Conservation (phyloP, 495 filamentous ascomycete species). For the Tuber aestivum region DNA sequence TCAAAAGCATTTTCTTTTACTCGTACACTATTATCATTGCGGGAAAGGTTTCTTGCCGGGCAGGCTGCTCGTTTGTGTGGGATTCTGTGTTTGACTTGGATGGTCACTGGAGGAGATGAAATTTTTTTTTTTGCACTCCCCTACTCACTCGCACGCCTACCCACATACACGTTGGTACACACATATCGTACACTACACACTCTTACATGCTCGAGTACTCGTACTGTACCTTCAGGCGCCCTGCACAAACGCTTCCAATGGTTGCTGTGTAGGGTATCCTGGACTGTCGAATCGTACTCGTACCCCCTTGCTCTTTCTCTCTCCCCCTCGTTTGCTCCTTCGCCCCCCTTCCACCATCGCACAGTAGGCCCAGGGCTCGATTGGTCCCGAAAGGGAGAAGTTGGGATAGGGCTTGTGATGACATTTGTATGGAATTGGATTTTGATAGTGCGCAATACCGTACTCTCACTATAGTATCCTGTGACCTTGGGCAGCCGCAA, state of each 20-base stretch:
- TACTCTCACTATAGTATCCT: neutral
- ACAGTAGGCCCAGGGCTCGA: neutral
- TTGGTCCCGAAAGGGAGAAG: neutral
- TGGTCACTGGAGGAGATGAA: neutral
- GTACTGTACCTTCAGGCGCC: neutral
- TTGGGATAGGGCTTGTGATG: neutral
- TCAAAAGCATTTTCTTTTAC: no score
- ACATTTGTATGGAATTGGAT: neutral
- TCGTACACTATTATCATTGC: no score
- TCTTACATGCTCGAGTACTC: neutral
- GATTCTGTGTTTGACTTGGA: neutral
- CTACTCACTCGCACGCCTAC: neutral
- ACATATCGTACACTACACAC: no score
- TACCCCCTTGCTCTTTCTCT: constrained; percentile 17
- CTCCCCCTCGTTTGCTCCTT: constrained; percentile 16
- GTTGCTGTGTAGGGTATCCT: neutral
- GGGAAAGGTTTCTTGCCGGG: neutral
- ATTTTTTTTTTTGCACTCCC: neutral
- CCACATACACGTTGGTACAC: neutral
- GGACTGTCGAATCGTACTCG: neutral
- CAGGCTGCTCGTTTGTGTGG: neutral
- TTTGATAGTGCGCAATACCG: neutral
- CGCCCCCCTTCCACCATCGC: neutral
- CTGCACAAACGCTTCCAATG: neutral
- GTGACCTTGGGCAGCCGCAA: neutral